Percentiles rank a stretch among this genome's conserved stretches.
Conservation (phyloP, 352 stramenopile species). For the Bremia lactucae region DNA sequence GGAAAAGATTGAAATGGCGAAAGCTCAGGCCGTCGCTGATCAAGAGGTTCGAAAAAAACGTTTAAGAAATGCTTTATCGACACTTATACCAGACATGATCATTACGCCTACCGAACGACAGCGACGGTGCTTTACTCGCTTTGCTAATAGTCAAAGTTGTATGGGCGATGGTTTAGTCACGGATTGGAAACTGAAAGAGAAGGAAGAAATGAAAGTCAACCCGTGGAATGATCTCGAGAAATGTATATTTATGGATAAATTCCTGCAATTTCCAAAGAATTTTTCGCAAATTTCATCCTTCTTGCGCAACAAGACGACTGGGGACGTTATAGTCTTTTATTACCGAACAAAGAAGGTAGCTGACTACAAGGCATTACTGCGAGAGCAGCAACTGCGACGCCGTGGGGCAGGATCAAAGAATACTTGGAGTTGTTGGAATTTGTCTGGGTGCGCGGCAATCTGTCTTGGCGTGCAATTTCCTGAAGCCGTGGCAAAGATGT, state of each 20-base stretch:
- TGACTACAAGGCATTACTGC: slow-evolving; percentile 92
- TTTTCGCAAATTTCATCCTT: slow-evolving; percentile 94
- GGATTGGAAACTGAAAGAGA: slow-evolving; percentile 57
- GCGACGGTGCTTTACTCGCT: slow-evolving; percentile 37
- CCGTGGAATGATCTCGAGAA: slow-evolving; percentile 98
- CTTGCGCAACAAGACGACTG: slow-evolving; percentile 91
- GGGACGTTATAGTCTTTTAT: slow-evolving; percentile 96
- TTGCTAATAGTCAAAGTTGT: slow-evolving; percentile 47
- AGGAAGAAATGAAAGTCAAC: slow-evolving; percentile 80
- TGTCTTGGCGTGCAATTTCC: slow-evolving; percentile 79
- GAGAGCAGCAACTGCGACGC: slow-evolving; percentile 79
- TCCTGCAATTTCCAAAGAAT: slow-evolving; percentile 98
- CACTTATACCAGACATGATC: slow-evolving; percentile 80
- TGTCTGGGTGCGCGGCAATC: slow-evolving; percentile 73
- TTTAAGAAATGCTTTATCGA: slow-evolving; percentile 74
- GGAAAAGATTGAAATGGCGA: slow-evolving; percentile 76
- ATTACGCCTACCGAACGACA: slow-evolving; percentile 44
- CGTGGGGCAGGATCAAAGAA: slow-evolving; percentile 80
- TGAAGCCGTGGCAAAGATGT: slow-evolving; percentile 40
- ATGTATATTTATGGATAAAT: slow-evolving; percentile 98
- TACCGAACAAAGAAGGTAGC: slow-evolving; percentile 97
- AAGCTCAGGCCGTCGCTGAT: slow-evolving; percentile 58
- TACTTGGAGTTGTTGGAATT: slow-evolving; percentile 84
- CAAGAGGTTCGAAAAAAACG: slow-evolving; percentile 78
- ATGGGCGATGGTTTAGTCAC: slow-evolving; percentile 51